Conservation (phyloP, 352 stramenopile species). For the Globisporangium viniferum region DNA sequence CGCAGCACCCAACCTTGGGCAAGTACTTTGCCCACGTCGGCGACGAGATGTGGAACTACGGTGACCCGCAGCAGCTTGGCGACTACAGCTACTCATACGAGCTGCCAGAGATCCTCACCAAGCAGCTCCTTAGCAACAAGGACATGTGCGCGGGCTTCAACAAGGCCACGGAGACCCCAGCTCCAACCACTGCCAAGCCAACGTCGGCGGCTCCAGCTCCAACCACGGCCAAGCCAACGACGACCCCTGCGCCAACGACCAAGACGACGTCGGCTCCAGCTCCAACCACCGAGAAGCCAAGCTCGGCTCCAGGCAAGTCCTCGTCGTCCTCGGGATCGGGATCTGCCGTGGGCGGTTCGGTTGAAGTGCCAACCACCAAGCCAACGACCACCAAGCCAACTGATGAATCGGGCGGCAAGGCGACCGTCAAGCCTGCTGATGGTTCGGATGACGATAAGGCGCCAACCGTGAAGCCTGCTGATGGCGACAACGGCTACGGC, state of each 20-base stretch:
- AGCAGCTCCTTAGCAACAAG: conserved; percentile 64
- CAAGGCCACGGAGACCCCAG: conserved; percentile 2
- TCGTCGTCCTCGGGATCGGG: conserved; percentile 7
- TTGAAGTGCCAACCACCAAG: conserved; percentile 10
- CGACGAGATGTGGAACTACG: conserved; percentile 58
- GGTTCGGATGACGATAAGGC: not conserved
- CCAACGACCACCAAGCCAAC: conserved; percentile 7
- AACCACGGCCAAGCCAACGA: conserved; percentile 27
- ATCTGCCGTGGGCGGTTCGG: not conserved
- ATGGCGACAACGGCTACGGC: not conserved
- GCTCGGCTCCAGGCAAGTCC: not conserved
- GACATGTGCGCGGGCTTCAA: conserved; percentile 59
- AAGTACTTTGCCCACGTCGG: conserved; percentile 58
- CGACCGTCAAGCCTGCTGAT: conserved; percentile 6
- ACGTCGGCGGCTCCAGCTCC: conserved; percentile 21
- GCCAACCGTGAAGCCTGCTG: conserved; percentile 2
- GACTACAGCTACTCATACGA: conserved; percentile 76
- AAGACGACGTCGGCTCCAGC: conserved; percentile 3
- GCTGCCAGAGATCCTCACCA: conserved; percentile 47
- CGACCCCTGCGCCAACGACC: not conserved
- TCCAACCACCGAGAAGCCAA: not conserved
- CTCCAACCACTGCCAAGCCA: conserved; percentile 29
- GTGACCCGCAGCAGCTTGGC: conserved; percentile 50
- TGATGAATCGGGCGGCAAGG: conserved; percentile 4
- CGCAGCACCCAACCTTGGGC: conserved; percentile 55